Conservation (phyloP, 73 alveolate genomes). For the Paramecium tetraurelia region DNA sequence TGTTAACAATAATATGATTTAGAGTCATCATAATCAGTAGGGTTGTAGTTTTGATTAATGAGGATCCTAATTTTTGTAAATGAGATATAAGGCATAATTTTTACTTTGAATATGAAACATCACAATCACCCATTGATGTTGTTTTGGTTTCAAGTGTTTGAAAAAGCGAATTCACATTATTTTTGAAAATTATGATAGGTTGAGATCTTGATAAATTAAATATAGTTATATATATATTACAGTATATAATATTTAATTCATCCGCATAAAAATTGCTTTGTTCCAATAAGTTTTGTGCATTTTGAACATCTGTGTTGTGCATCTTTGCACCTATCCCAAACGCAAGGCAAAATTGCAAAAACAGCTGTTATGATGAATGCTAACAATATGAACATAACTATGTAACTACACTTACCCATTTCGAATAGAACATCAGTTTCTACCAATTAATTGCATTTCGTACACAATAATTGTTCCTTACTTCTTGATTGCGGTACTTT, state of each 20-base stretch:
- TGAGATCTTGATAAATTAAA: neutral
- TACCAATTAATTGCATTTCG: neutral
- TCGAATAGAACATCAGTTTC: neutral
- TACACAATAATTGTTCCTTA: neutral
- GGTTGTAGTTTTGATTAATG: too few relatives aligned
- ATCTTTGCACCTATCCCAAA: neutral
- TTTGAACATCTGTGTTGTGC: slow-evolving; percentile 20
- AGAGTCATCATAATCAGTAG: too few relatives aligned
- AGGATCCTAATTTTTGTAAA: too few relatives aligned
- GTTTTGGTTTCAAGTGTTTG: too few relatives aligned
- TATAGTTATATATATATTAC: neutral
- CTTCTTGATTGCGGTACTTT: neutral
- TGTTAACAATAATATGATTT: too few relatives aligned
- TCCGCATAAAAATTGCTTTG: slow-evolving; percentile 15
- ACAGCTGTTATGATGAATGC: slow-evolving; percentile 13
- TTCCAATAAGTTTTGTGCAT: slow-evolving; percentile 18
- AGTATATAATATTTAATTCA: neutral
- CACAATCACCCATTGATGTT: too few relatives aligned
- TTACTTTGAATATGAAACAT: too few relatives aligned
- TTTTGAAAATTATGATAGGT: too few relatives aligned
- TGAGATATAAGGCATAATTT: too few relatives aligned
- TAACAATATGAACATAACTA: neutral
- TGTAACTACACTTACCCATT: slow-evolving; percentile 22
- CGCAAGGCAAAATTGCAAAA: neutral
- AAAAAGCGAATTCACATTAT: too few relatives aligned